Evolutionary conservation across 2,329 filamentous ascomycete genomes (phyloP), one percentile per base, ranked within the genome.

Genomic region (Cordyceps farinosa): DNA sequence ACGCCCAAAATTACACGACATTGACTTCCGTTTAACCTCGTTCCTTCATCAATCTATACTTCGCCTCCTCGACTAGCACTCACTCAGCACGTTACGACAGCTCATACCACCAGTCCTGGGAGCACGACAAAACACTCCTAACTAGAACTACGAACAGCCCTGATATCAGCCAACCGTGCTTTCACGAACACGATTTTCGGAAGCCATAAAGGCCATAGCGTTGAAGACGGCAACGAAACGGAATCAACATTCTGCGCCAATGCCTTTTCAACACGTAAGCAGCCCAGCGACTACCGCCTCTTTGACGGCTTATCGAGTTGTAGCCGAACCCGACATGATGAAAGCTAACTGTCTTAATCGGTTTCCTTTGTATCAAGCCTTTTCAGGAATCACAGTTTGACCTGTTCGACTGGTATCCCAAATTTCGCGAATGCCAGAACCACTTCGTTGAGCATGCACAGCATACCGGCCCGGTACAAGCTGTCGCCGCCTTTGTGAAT

Each of bases 381-480:
- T 80, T 82, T 65, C 74, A 79, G 65, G 77, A 81, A 65, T 72
- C 74, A 59, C 77, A 82, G 54, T 88, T 93, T 76, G 90, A 94
- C 75, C 90, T 97, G 67, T 89, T 97, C 73, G 90, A 92, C 65
- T 98, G 95, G 95, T 90, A 96, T 74, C 90, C 91, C 10, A 89
- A 90, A 65, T 96, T 96, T 75, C 89, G 95, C 76, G 92, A 87
- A 67, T 99, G 95, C 77, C 87, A 94, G 68, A 86, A 87, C 63
- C 97, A 94, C 79, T 99, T 98, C 73, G 81, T 98, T 71, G 91
- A 97, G 70, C 88, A 94, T 72, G 92, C 92, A 7, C 94, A 98
- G 74, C 88, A 96, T 75, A 90, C 87, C 67, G 84, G 83, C 22
- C 85, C 89, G 10, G 91, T 97, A 15, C 93, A 97, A 77, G 91